Base-by-base conservation (phyloP, 129 eudicot genomes). In the Daucus carota region DNA sequence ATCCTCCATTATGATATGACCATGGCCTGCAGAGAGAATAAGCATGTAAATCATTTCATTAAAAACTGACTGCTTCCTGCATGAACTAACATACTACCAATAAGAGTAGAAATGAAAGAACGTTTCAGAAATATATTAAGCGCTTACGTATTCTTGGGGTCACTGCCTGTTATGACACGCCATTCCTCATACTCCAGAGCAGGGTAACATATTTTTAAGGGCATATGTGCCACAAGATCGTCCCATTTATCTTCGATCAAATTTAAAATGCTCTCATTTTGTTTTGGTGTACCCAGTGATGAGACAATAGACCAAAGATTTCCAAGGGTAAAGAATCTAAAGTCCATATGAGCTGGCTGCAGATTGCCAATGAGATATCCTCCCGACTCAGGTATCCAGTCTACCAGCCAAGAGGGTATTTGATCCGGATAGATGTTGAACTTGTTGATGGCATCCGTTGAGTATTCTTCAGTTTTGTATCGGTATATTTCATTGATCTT, bases 1-100 rank as follows among this genome's bases (percentile, higher is more conserved):
- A 92, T 82, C 98, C 98, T 6, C 98, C 98, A 77, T 92, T 92
- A 67, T 92, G 98, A 84, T 92, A 92, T 75, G 98, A 92, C 98
- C 98, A 92, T 67, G 98, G 96, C 24, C 98, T 92, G 87, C 82
- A 79, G 10, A 52, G 44, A 72, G 43, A 77, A 77, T 7, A 54
- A 43, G 17, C 48, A 28, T 45, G 16, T 13, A 0, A 63, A 43
- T 67, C 75, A 67, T 44, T 45, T 26, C 54, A 65, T 33, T 44
- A 68, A 46, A 40, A 75, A 38, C 3, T 44, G 7, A 18, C 59
- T 24, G 34, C 76, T 29, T 68, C n/a, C 28, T 13, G 47, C 59
- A 26, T 52, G 72, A 12, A 22, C 34, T 42, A 70, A 65, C 52
- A 66, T n/a, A 15, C 34, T 42, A 70, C 48, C 52, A 66, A 17